These are phyloP conservation scores for Rutstroemia sp. DNA, from an alignment of 2,329 filamentous ascomycete genomes.

Conservation along the genomic window DNA sequence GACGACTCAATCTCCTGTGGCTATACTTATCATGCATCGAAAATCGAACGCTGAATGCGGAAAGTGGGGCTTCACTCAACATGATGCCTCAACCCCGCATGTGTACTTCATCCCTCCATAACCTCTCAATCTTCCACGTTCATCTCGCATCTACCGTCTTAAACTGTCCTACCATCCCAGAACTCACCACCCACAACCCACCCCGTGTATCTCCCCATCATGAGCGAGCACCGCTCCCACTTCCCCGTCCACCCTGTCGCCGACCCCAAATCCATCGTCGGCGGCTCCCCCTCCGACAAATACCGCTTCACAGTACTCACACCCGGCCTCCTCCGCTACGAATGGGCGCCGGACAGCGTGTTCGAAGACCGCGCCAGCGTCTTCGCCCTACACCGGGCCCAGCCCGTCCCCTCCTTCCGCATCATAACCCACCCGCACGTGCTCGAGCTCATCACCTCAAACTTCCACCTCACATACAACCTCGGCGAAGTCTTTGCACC, in stretches of 20 bases:
- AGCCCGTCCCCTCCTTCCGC: constrained; percentile 41
- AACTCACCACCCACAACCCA: too few relatives aligned
- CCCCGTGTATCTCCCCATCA: too few relatives aligned
- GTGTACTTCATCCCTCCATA: too few relatives aligned
- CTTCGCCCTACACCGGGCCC: constrained; percentile 49
- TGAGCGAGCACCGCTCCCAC: too few relatives aligned
- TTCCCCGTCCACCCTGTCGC: constrained; percentile 37
- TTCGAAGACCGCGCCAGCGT: constrained; percentile 58
- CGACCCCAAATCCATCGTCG: constrained; percentile 37
- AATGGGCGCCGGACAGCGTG: constrained; percentile 50
- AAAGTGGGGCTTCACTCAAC: too few relatives aligned
- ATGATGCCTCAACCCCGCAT: too few relatives aligned
- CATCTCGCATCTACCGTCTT: too few relatives aligned
- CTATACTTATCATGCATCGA: too few relatives aligned
- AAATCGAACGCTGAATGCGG: too few relatives aligned
- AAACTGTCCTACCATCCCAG: too few relatives aligned
- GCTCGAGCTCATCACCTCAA: constrained; percentile 48
- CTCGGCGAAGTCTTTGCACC: background rate
- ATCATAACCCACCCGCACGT: constrained; percentile 38
- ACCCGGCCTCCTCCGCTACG: constrained; percentile 50
- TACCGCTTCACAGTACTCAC: constrained; percentile 55
- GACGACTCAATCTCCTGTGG: too few relatives aligned
- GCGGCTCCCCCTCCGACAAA: constrained; percentile 27
- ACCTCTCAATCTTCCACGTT: too few relatives aligned
- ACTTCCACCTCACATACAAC: constrained; percentile 51